A percentile compares a stretch with the other conserved stretches of the same genome.
Conservation (phyloP, 441 rosid species). For the Croton laevigatus region DNA sequence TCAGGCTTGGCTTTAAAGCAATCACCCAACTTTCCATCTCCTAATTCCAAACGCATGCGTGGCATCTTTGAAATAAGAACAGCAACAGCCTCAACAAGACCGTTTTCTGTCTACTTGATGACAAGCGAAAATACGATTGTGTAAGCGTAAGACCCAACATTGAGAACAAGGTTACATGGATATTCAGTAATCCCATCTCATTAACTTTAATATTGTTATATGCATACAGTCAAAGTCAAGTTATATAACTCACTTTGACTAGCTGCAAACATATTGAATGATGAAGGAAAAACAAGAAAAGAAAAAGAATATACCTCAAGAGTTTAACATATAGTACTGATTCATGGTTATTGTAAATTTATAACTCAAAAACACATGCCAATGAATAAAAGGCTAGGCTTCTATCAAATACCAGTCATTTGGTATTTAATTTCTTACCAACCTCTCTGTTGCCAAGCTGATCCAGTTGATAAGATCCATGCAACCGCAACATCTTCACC, state of each 20-base stretch:
- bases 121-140: slow-evolving; percentile 26
- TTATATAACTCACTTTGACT: background rate
- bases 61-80: slow-evolving; percentile 93
- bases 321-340: background rate
- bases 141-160: slow-evolving; percentile 9
- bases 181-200: background rate
- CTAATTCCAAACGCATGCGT: slow-evolving; percentile 67
- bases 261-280: background rate
- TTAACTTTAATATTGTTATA: background rate
- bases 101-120: slow-evolving; percentile 76
- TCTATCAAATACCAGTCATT: background rate
- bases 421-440: slow-evolving; percentile 30
- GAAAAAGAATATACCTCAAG: background rate
- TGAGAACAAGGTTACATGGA: background rate
- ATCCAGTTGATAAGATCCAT: slow-evolving; percentile 89
- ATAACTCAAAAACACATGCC: background rate
- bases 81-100: slow-evolving; percentile 89
- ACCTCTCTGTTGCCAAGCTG: slow-evolving; percentile 89
- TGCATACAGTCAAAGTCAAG: background rate
- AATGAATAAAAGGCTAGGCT: slow-evolving; percentile 2
- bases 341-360: background rate
- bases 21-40: slow-evolving; percentile 73
- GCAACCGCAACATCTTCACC: slow-evolving; percentile 84
- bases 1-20: slow-evolving; percentile 83
- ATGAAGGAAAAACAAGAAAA: background rate